Conservation (phyloP, 2,329 filamentous ascomycete genomes). For the Atkinsonella texensis region DNA sequence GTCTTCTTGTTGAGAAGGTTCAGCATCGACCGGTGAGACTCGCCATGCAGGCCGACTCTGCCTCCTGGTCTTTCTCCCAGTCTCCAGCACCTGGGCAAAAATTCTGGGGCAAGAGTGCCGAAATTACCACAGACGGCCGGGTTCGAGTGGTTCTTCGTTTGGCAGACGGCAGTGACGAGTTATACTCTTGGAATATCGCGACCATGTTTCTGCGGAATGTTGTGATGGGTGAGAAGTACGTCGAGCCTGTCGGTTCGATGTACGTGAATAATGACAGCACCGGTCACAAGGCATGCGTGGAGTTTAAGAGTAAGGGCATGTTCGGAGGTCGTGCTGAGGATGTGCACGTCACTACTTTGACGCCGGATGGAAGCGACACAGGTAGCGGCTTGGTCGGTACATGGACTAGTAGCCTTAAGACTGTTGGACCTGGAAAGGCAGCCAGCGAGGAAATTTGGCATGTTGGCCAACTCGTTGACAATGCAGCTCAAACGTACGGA, state of each 20-base stretch:
- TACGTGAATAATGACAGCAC: conserved; percentile 72
- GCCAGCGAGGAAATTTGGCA: conserved; percentile 64
- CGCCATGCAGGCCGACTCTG: conserved; percentile 83
- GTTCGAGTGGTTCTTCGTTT: conserved; percentile 62
- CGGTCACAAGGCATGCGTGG: conserved; percentile 71
- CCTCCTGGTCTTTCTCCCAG: conserved; percentile 77
- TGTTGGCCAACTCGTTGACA: conserved; percentile 64
- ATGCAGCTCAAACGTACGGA: conserved; percentile 71
- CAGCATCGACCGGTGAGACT: conserved; percentile 84
- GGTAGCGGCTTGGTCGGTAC: conserved; percentile 63
- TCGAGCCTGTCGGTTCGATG: conserved; percentile 90
- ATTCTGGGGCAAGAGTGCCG: conserved; percentile 96
- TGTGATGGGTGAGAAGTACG: conserved; percentile 95
- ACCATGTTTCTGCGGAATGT: conserved; percentile 92
- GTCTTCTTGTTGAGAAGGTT: conserved; percentile 91
- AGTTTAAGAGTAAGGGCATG: conserved; percentile 93
- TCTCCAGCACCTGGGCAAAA: conserved; percentile 85
- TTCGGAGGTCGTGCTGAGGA: conserved; percentile 93
- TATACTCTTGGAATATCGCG: conserved; percentile 79
- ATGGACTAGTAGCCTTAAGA: conserved; percentile 66
- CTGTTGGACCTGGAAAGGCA: conserved; percentile 50
- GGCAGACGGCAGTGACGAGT: conserved; percentile 57
- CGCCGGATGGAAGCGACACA: conserved; percentile 50
- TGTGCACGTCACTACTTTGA: conserved; percentile 63
- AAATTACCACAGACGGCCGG: conserved; percentile 85